phyloP scores from a whole-genome alignment of 345 rosid species.

The Acer yangbiense region DNA sequence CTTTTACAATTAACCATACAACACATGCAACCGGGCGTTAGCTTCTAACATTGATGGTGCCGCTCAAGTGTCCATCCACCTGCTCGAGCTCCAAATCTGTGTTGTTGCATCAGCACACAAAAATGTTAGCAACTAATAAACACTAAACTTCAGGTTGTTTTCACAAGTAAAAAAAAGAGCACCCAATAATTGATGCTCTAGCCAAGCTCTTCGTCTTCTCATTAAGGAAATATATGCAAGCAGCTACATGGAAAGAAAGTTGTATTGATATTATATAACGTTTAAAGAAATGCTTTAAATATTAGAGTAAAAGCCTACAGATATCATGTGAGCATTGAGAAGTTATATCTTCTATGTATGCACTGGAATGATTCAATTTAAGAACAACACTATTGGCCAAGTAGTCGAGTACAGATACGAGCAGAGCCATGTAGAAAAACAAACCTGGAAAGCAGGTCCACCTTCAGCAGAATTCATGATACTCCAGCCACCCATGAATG shows the following conservation, averaged over 20 bases:
- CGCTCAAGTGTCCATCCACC: constrained; percentile 96
- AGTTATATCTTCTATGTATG: neutral
- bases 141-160: neutral
- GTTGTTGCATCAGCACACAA: neutral
- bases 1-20: neutral
- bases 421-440: constrained; percentile 18
- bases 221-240: constrained; percentile 89
- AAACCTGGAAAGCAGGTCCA: constrained; percentile 99
- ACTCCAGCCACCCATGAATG: constrained; percentile 99
- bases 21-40: constrained; percentile 53
- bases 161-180: constrained; percentile 8
- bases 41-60: neutral
- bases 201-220: constrained; percentile 93
- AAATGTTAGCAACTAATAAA: neutral
- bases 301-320: neutral
- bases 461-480: constrained; percentile 96
- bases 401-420: neutral
- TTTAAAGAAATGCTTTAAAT: neutral
- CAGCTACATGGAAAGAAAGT: constrained; percentile 64
- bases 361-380: neutral
- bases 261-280: neutral
- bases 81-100: constrained; percentile 79
- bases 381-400: too few species aligned
- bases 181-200: constrained; percentile 81
- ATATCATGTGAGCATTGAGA: neutral